Base-by-base conservation (phyloP, 2,329 filamentous ascomycete genomes). In the Microthyrium microscopicum region DNA sequence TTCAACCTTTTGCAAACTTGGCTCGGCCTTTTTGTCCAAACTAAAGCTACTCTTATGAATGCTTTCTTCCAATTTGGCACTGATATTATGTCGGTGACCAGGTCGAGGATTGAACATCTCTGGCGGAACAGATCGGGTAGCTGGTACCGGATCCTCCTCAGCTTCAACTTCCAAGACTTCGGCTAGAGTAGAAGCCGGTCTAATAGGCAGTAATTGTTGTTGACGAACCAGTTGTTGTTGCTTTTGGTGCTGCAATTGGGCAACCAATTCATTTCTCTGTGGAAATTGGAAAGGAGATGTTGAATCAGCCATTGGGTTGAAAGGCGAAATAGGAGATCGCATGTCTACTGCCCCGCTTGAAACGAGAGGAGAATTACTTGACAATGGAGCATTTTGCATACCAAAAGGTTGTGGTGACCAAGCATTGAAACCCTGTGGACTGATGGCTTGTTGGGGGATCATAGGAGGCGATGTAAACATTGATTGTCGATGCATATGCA, bases 21-120 rank as follows among this genome's bases (percentile, higher is more conserved):
- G n/a, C n/a, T n/a, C n/a, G n/a, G n/a, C n/a, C n/a, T n/a, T n/a
- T n/a, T 84, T 73, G 49, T 85, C 80, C 40, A 89, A 55, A 45
- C 87, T 81, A 47, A 89, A 87, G 46, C 92, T 81, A 4, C 80
- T 77, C 47, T 85, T 79, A 31, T 89, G 77, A 36, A 91, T 77
- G 43, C 89, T 83, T 40, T 76, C 77, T 50, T 93, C 83, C 17
- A 92, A 64, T 29, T 73, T 81, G 41, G 75, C 68, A 46, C 77
- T 84, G 26, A 81, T 65, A 43, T 84, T 84, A 44, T 85, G 78
- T 36, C 64, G 64, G 51, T 74, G 68, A 24, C 66, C 66, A 37
- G 72, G 71, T 32, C 64, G 73, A 7, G 71, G 71, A 29, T 71
- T 64, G 18, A 64, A 66, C 43, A 76, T 71, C 51, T 45, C 48